Conservation (phyloP, 139 green algal species). For the Chlamydomonas urium region DNA sequence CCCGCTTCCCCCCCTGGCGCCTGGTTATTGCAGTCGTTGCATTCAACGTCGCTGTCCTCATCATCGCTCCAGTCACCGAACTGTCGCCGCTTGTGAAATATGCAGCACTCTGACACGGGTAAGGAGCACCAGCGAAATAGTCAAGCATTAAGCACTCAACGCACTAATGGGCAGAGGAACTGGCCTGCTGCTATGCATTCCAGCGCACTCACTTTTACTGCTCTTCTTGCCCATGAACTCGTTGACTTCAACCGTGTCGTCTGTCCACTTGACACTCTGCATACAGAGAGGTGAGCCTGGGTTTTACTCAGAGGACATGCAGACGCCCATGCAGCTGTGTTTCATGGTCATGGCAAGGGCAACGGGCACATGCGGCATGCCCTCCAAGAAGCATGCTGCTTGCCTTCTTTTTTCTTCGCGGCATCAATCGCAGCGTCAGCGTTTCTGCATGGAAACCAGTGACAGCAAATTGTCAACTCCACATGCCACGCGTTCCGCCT, state of each 20-base stretch:
- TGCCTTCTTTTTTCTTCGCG: conserved; percentile 50
- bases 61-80: conserved; percentile 88
- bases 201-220: conserved; percentile 62
- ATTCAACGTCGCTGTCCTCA: conserved; percentile 68
- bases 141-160: too few species aligned
- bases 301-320: not conserved
- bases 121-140: conserved; percentile 17
- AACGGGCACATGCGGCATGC: not conserved
- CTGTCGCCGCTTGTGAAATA: conserved; percentile 70
- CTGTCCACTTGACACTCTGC: conserved; percentile 69
- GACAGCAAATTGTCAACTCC: too few species aligned
- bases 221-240: conserved; percentile 68
- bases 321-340: not conserved
- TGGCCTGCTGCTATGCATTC: too few species aligned
- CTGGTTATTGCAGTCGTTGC: too few species aligned
- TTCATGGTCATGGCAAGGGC: not conserved
- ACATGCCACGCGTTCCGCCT: too few species aligned
- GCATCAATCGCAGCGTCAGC: conserved; percentile 42
- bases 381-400: not conserved
- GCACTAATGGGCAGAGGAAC: too few species aligned
- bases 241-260: conserved; percentile 70
- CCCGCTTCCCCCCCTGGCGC: too few species aligned
- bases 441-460: too few species aligned
- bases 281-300: not conserved
- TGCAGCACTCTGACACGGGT: conserved; percentile 77